These are phyloP conservation scores for Globisporangium cystogenes DNA, from an alignment of 352 stramenopile species.

Conservation along the genomic window DNA sequence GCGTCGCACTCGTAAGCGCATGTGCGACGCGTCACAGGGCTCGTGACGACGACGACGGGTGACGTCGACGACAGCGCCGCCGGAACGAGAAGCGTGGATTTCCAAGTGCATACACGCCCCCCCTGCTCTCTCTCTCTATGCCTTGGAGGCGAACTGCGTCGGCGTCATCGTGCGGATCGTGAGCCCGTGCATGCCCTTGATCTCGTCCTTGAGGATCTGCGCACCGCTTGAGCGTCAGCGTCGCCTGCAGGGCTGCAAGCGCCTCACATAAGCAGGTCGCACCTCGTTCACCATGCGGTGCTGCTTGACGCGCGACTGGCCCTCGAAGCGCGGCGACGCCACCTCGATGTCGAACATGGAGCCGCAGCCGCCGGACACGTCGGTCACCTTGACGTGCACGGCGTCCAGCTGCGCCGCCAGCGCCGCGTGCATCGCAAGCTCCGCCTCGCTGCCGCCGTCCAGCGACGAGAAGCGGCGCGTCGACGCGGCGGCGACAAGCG, in stretches of 20 bases:
- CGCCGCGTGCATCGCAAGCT: conserved; percentile 65
- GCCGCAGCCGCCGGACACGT: conserved; percentile 86
- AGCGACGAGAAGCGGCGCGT: conserved; percentile 13
- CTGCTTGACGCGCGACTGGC: conserved; percentile 83
- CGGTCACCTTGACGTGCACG: conserved; percentile 76
- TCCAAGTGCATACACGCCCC: too few species aligned
- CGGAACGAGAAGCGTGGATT: too few species aligned
- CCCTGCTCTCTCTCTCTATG: conserved; percentile 19
- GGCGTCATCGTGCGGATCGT: conserved; percentile 80
- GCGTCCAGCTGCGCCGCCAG: conserved; percentile 55
- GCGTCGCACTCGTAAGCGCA: conserved; percentile 46
- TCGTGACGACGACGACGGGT: too few species aligned
- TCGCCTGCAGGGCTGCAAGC: too few species aligned
- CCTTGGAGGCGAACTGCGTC: conserved; percentile 62
- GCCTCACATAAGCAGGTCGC: too few species aligned
- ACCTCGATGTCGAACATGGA: conserved; percentile 89
- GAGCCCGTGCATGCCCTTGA: conserved; percentile 83
- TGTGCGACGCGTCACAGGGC: too few species aligned
- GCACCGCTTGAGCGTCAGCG: too few species aligned
- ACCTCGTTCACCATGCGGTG: conserved; percentile 87
- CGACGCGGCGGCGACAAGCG: background rate
- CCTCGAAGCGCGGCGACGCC: conserved; percentile 67
- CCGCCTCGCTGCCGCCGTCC: conserved; percentile 32
- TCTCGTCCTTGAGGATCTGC: conserved; percentile 78
- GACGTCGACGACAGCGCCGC: too few species aligned